These are phyloP conservation scores for Russula olivacea DNA, from an alignment of 768 basidiomycete genomes.

Conservation along the genomic window DNA sequence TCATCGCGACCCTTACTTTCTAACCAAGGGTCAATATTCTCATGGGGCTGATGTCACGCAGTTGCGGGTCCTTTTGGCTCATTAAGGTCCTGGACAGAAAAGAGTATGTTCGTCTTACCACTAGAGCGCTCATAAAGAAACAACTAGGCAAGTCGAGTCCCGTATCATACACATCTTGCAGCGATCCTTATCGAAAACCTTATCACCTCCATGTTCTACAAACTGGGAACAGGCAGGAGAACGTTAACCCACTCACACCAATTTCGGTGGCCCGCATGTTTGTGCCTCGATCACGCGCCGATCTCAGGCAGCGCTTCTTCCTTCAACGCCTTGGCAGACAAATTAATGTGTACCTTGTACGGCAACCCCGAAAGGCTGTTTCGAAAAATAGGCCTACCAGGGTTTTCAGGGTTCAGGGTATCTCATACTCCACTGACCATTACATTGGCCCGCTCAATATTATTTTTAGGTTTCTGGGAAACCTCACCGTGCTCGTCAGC, in stretches of 20 bases:
- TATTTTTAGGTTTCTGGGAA: slow-evolving; percentile 52
- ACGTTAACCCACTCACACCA: not conserved
- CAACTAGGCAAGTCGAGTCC: slow-evolving; percentile 55
- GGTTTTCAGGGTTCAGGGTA: slow-evolving; percentile 46
- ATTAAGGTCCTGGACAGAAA: slow-evolving; percentile 54
- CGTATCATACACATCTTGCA: slow-evolving; percentile 57
- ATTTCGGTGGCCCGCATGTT: not conserved
- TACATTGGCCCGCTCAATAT: slow-evolving; percentile 53
- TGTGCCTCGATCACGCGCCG: slow-evolving; percentile 35
- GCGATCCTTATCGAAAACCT: slow-evolving; percentile 57
- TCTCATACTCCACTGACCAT: slow-evolving; percentile 37
- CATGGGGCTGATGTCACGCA: slow-evolving; percentile 53
- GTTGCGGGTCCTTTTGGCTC: slow-evolving; percentile 53
- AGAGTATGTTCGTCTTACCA: slow-evolving; percentile 6
- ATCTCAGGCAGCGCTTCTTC: slow-evolving; percentile 44
- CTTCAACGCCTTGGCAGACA: slow-evolving; percentile 58
- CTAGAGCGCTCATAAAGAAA: not conserved
- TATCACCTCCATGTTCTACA: slow-evolving; percentile 65
- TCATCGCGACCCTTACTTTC: not conserved
- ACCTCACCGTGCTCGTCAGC: slow-evolving; percentile 54
- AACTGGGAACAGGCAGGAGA: slow-evolving; percentile 41
- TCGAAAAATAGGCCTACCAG: slow-evolving; percentile 54
- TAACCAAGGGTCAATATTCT: slow-evolving; percentile 49
- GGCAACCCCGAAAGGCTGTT: not conserved
- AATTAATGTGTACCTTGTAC: not conserved